Percentiles rank a stretch among this genome's conserved stretches.
These are phyloP conservation scores for Wallacemonas sp. DNA, from an alignment of 208 protist genomes.

Conservation along the genomic window DNA sequence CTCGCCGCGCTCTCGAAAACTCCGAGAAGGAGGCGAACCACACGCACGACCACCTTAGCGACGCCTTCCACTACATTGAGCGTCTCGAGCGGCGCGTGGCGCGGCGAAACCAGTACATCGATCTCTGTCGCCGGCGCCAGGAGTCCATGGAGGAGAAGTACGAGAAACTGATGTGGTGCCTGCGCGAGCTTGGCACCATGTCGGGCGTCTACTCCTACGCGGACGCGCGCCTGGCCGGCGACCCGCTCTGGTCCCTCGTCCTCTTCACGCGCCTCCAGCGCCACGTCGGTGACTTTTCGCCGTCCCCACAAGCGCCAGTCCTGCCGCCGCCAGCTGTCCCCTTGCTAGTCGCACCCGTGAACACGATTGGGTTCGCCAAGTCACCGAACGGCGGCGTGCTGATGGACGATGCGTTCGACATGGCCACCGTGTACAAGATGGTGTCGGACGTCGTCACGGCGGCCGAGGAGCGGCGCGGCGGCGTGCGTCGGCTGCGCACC, in stretches of 20 bases:
- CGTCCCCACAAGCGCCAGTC: background rate
- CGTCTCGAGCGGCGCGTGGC: slow-evolving; percentile 78
- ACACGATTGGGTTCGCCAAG: slow-evolving; percentile 42
- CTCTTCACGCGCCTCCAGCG: slow-evolving; percentile 65
- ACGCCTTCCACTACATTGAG: slow-evolving; percentile 86
- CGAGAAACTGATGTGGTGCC: slow-evolving; percentile 88
- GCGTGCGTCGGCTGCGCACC: slow-evolving; percentile 31
- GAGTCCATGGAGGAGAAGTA: slow-evolving; percentile 85
- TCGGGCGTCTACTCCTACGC: slow-evolving; percentile 72
- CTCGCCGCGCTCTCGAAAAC: slow-evolving; percentile 71
- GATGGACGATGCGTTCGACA: slow-evolving; percentile 39
- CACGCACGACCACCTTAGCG: slow-evolving; percentile 74
- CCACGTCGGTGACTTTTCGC: slow-evolving; percentile 45
- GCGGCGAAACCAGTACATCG: slow-evolving; percentile 69
- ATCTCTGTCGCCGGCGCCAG: slow-evolving; percentile 40
- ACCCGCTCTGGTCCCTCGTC: slow-evolving; percentile 69
- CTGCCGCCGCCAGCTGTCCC: background rate
- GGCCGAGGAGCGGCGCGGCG: slow-evolving; percentile 16
- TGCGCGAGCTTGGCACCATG: slow-evolving; percentile 69
- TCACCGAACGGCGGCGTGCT: slow-evolving; percentile 48
- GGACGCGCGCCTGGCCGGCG: slow-evolving; percentile 61
- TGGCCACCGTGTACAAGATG: slow-evolving; percentile 31
- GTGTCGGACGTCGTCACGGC: too few relatives aligned
- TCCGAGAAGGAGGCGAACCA: slow-evolving; percentile 71
- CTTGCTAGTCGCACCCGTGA: too few relatives aligned